Evolutionary conservation across 768 basidiomycete genomes (phyloP).

Genomic region (Boletus reticulatus): DNA sequence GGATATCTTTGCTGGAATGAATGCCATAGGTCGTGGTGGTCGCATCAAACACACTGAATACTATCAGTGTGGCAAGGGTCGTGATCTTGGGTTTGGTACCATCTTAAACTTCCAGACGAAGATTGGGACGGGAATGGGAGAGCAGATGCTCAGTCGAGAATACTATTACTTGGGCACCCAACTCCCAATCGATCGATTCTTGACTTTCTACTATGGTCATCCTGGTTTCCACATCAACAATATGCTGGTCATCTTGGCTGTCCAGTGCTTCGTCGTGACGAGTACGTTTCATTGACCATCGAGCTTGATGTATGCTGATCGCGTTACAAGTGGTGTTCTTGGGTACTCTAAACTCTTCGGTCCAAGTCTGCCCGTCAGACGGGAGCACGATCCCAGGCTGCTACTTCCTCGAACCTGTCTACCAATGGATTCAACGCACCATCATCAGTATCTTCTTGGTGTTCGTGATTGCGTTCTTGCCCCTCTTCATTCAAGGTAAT

Average conservation of each 20-base stretch:
- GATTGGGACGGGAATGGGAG: constrained; percentile 99
- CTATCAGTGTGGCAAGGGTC: constrained; percentile 98
- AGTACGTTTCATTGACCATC: constrained; percentile 47
- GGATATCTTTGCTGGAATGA: constrained; percentile 99
- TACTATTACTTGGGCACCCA: constrained; percentile 99
- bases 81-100: constrained; percentile 98
- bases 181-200: constrained; percentile 95
- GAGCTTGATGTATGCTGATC: constrained; percentile 13
- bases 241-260: constrained; percentile 96
- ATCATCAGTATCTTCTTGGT: constrained; percentile 99
- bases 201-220: constrained; percentile 99
- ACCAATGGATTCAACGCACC: constrained; percentile 92
- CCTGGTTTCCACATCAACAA: constrained; percentile 99
- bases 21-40: constrained; percentile 93
- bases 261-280: constrained; percentile 92
- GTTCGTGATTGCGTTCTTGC: constrained; percentile 95
- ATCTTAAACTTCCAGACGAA: constrained; percentile 99
- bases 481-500: constrained; percentile 91
- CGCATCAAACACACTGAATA: constrained; percentile 99
- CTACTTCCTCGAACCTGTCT: constrained; percentile 92
- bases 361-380: constrained; percentile 72
- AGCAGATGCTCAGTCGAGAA: constrained; percentile 98
- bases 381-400: constrained; percentile 85
- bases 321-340: constrained; percentile 79
- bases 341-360: constrained; percentile 83